These are phyloP conservation scores for Hemisphaericaspora xylanilytica DNA, from an alignment of 1,139 yeast species.

Conservation along the genomic window DNA sequence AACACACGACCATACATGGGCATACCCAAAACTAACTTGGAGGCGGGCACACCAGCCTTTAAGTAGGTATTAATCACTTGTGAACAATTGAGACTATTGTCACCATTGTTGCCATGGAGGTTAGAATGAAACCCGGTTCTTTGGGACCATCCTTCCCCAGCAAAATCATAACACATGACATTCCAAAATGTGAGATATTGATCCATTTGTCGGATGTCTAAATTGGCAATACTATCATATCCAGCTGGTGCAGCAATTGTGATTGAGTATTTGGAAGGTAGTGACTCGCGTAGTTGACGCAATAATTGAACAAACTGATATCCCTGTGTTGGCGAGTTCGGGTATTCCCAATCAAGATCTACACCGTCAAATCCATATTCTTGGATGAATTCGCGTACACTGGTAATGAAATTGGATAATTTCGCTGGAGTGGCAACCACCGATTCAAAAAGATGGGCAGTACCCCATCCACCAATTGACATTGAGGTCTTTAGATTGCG, in stretches of 20 bases:
- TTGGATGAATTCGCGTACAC: constrained; percentile 47
- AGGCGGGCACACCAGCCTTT: constrained; percentile 39
- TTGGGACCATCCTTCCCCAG: constrained; percentile 70
- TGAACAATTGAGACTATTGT: constrained; percentile 47
- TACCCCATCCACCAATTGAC: constrained; percentile 91
- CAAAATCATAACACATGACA: constrained; percentile 86
- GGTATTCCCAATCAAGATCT: constrained; percentile 96
- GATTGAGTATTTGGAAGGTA: constrained; percentile 39
- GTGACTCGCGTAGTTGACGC: constrained; percentile 34
- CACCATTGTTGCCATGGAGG: constrained; percentile 46
- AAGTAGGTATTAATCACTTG: constrained; percentile 48
- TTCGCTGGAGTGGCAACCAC: constrained; percentile 39
- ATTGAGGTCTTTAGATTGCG: constrained; percentile 58
- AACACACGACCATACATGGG: constrained; percentile 85
- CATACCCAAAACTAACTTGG: constrained; percentile 77
- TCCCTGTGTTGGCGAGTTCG: constrained; percentile 49
- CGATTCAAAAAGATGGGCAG: constrained; percentile 49
- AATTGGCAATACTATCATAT: constrained; percentile 36
- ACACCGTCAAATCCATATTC: constrained; percentile 80
- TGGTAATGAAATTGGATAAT: constrained; percentile 47
- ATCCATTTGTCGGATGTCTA: constrained; percentile 55
- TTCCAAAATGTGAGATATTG: constrained; percentile 67
- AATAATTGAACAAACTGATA: constrained; percentile 45
- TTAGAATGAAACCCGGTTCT: constrained; percentile 69
- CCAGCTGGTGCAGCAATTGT: constrained; percentile 81